phyloP scores from a whole-genome alignment of 2,329 filamentous ascomycete species.

The Huntiella decipiens region DNA sequence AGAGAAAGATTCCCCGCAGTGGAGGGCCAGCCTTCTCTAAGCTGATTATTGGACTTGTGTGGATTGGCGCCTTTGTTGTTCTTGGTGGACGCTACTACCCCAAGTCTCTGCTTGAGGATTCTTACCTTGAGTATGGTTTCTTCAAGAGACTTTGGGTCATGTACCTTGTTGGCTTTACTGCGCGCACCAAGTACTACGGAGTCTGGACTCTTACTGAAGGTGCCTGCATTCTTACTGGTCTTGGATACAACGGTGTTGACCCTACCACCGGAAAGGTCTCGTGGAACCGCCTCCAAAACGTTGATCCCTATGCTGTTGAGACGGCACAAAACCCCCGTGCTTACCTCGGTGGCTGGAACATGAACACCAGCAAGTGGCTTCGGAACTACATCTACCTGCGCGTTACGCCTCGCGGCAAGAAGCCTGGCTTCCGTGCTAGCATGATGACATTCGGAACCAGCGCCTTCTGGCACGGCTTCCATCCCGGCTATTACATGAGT shows the following conservation, averaged over 20 bases:
- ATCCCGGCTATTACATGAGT: constrained; percentile 83
- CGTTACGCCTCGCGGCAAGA: constrained; percentile 86
- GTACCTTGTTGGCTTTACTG: constrained; percentile 65
- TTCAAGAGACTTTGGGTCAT: constrained; percentile 56
- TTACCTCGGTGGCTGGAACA: constrained; percentile 89
- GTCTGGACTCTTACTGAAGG: constrained; percentile 90
- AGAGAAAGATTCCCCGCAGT: constrained; percentile 81
- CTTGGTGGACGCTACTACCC: constrained; percentile 49
- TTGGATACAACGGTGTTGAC: constrained; percentile 89
- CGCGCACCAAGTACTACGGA: constrained; percentile 87
- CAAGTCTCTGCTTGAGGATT: constrained; percentile 41
- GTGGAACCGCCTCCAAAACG: constrained; percentile 79
- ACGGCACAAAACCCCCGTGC: constrained; percentile 81
- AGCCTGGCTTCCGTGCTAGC: constrained; percentile 87
- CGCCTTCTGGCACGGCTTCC: constrained; percentile 96
- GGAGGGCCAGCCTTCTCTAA: constrained; percentile 70
- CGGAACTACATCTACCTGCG: constrained; percentile 90
- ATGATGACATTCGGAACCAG: constrained; percentile 87
- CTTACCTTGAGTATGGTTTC: constrained; percentile 50
- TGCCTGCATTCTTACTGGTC: constrained; percentile 77
- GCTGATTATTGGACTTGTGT: constrained; percentile 50
- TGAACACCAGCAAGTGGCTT: constrained; percentile 95
- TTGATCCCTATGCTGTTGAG: constrained; percentile 72
- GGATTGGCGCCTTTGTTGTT: constrained; percentile 63
- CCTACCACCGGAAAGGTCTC: constrained; percentile 64